Conservation (phyloP, 2,329 filamentous ascomycete genomes). For the Sodiomyces alkalinus region DNA sequence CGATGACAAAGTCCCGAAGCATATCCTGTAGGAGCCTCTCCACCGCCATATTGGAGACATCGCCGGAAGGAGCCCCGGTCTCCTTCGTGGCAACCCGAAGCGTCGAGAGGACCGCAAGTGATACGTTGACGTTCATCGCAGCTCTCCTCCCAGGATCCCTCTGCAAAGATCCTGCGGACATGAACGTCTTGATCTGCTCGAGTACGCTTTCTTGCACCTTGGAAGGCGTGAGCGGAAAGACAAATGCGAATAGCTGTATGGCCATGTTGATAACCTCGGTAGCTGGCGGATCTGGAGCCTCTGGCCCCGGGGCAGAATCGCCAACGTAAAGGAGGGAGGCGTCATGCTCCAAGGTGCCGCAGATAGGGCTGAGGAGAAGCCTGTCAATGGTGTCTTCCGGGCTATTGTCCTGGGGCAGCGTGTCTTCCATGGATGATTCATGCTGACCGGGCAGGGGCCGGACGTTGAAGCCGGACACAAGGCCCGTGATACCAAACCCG, state of each 20-base stretch:
- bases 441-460: constrained; percentile 56
- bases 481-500: constrained; percentile 81
- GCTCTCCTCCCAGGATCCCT: constrained; percentile 79
- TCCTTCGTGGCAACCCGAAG: constrained; percentile 77
- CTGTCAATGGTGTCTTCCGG: constrained; percentile 50
- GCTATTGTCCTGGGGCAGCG: constrained; percentile 34
- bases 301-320: constrained; percentile 25
- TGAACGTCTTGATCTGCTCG: constrained; percentile 81
- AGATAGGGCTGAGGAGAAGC: constrained; percentile 54
- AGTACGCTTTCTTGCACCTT: constrained; percentile 94
- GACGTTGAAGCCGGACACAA: constrained; percentile 64
- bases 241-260: constrained; percentile 83
- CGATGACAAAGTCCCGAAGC: constrained; percentile 55
- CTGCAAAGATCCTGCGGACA: constrained; percentile 65
- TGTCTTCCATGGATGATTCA: constrained; percentile 31
- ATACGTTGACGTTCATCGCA: constrained; percentile 82
- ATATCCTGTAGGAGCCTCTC: constrained; percentile 75
- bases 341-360: constrained; percentile 77
- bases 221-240: constrained; percentile 72
- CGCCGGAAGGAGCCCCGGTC: constrained; percentile 55
- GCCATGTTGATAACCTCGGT: constrained; percentile 93
- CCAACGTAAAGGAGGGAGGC: constrained; percentile 64
- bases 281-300: constrained; percentile 57
- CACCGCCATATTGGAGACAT: constrained; percentile 58
- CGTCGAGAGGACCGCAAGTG: constrained; percentile 63